Evolutionary conservation across 2,329 filamentous ascomycete species (phyloP).

Genomic region (Curvularia lunata): DNA sequence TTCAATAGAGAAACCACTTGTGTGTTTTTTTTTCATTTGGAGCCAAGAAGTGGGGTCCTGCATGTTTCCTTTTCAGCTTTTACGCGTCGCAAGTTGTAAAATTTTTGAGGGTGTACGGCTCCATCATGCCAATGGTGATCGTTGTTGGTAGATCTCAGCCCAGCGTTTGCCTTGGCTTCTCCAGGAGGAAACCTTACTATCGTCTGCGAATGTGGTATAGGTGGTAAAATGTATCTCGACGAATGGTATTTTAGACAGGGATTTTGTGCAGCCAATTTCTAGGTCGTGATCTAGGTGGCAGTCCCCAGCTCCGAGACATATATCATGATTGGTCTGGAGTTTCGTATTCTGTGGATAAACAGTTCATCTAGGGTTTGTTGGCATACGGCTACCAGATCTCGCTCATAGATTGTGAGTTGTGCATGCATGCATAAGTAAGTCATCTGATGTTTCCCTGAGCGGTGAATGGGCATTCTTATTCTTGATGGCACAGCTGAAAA

Average conservation of each 20-base stretch:
- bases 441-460: background rate
- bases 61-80: background rate
- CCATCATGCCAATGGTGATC: background rate
- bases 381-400: background rate
- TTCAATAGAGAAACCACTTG: background rate
- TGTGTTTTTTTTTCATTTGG: too few relatives aligned
- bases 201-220: background rate
- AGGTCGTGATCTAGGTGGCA: background rate
- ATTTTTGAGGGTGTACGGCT: background rate
- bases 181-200: background rate
- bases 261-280: background rate
- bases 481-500: background rate
- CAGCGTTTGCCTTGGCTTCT: background rate
- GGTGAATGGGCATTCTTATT: background rate
- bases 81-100: background rate
- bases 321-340: background rate
- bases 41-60: background rate
- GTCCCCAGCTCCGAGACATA: background rate
- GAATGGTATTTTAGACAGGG: background rate
- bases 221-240: background rate
- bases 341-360: background rate
- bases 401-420: background rate
- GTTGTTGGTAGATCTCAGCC: background rate
- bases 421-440: background rate
- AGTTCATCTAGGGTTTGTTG: background rate